Base-by-base conservation (phyloP, 495 filamentous ascomycete species). In the Copromyces sp. region DNA sequence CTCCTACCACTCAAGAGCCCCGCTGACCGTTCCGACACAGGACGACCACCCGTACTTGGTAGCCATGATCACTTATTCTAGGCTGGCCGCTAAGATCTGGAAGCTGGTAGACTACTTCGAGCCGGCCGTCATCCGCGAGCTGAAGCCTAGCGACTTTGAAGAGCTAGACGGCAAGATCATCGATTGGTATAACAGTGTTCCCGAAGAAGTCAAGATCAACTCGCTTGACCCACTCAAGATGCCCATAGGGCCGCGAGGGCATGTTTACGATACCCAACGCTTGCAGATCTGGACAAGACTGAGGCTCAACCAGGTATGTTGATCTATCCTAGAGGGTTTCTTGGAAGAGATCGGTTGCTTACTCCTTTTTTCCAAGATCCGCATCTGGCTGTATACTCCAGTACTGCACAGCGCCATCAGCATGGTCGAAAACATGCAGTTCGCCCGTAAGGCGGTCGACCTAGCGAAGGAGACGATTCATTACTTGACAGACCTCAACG, bases 381-480 rank as follows among this genome's bases (percentile, higher is more conserved):
- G 93, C 3, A 94, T 93, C 59, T 87, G 92, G 74, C 91, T 95
- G 38, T 92, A 94, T 77, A 91, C 92, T 0, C 92, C 93, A 0
- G 90, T 95, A 17, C 86, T 97, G 3, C 92, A 94, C 79, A 91
- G 89, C 9, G 86, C 91, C 3, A 87, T 86, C 14, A 93, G 89
- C 78, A 97, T 95, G 77, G 84, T 88, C 77, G 89, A 91, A 70
- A 90, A 94, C 78, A 86, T 88, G 69, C 77, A 81, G 14, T 87
- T 90, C 69, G 92, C 92, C 4, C 86, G 90, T 75, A 91, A 85
- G 0, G 93, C 89, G 3, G 90, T 95, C 29, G 88, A 91, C 68
- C 84, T 95, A 4, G 91, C 93, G 17, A 93, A 93, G 77, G 91
- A 95, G 75, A 94, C 92, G 0, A 90, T 97, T 45, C 87, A 89